These are phyloP conservation scores for Wilcoxina mikolae DNA, from an alignment of 495 filamentous ascomycete species.

Conservation along the genomic window DNA sequence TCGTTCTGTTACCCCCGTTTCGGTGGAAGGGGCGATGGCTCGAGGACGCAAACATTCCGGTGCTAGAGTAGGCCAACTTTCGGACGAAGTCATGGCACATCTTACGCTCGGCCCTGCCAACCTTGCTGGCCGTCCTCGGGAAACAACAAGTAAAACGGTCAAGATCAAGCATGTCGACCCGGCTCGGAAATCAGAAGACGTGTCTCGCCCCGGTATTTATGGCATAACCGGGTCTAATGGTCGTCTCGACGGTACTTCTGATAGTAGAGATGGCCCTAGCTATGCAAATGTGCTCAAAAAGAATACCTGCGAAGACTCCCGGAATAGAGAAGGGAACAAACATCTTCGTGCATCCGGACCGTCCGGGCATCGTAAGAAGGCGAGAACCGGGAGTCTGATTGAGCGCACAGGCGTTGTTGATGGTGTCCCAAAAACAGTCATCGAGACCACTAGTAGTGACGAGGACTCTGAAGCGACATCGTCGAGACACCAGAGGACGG, in stretches of 20 bases:
- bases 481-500: not conserved
- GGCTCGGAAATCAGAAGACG: not conserved
- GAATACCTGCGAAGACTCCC: not conserved
- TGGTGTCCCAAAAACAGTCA: constrained; percentile 27
- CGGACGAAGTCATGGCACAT: constrained; percentile 61
- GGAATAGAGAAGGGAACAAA: not conserved
- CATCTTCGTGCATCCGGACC: not conserved
- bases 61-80: constrained; percentile 31
- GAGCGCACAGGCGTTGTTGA: constrained; percentile 20
- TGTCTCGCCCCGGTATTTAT: not conserved
- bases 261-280: no score
- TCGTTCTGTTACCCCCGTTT: constrained; percentile 8
- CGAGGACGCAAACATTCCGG: constrained; percentile 37
- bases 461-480: not conserved
- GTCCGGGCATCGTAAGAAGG: constrained; percentile 13
- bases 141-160: constrained; percentile 72
- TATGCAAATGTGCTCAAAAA: no score
- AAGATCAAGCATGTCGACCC: constrained; percentile 41
- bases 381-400: constrained; percentile 25
- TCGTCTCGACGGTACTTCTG: no score
- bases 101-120: constrained; percentile 89
- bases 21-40: constrained; percentile 42
- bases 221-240: no score
- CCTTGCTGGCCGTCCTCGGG: constrained; percentile 63
- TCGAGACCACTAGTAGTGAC: constrained; percentile 23